Percentiles rank a stretch among this genome's conserved stretches.
Conservation (phyloP, 1,139 yeast species). For the Candida glucosophila region DNA sequence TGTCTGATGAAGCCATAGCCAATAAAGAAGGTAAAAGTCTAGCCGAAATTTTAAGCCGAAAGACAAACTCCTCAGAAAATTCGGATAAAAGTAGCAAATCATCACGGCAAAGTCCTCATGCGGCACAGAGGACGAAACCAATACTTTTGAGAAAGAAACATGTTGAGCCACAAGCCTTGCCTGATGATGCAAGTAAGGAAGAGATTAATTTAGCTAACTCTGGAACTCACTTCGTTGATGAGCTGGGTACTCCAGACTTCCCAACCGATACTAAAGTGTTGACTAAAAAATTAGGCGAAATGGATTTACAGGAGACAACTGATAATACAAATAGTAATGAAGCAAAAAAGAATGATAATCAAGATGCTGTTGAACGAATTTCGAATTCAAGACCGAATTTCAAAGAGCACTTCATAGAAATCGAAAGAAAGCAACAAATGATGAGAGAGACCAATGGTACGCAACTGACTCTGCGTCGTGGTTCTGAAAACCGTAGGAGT, state of each 20-base stretch:
- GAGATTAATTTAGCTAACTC: no score
- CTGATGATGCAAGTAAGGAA: no score
- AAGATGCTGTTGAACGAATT: not conserved
- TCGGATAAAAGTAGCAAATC: constrained; percentile 10
- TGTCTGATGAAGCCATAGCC: not conserved
- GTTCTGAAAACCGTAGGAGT: no score
- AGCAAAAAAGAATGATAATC: not conserved
- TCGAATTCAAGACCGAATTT: constrained; percentile 18
- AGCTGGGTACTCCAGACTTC: no score
- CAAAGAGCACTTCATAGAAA: constrained; percentile 23
- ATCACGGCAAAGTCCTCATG: constrained; percentile 18
- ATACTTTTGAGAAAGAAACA: constrained; percentile 33
- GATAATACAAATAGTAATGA: not conserved
- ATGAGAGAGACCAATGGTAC: constrained; percentile 5
- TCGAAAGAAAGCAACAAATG: constrained; percentile 12
- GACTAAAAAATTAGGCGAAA: constrained; percentile 1
- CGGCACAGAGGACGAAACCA: constrained; percentile 22
- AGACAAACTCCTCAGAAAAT: constrained; percentile 9
- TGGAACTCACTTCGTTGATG: no score
- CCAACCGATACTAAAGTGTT: no score
- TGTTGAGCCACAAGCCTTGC: no score
- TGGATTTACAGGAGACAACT: not conserved
- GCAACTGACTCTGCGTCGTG: no score
- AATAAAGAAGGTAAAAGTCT: constrained; percentile 23
- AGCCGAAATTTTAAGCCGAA: constrained; percentile 29